Evolutionary conservation across 2,329 filamentous ascomycete species (phyloP).

Genomic region (Fusarium lyarnte): DNA sequence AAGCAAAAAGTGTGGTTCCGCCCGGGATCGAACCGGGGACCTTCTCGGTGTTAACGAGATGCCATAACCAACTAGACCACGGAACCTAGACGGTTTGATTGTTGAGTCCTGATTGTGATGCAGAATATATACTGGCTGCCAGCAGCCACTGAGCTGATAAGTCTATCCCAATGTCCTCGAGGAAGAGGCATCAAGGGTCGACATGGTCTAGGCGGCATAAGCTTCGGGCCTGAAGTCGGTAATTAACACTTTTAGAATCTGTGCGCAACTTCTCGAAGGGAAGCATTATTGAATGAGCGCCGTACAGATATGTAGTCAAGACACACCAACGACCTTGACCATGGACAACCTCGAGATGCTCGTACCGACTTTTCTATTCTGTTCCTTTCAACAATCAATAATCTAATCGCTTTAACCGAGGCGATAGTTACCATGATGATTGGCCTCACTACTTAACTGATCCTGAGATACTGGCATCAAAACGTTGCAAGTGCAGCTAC

Average conservation of each 20-base stretch:
- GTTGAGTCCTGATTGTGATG: rapidly evolving
- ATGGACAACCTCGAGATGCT: neutral
- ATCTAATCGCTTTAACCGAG: too few species aligned
- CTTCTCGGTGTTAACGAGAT: slow-evolving; percentile 20
- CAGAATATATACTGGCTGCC: rapidly evolving
- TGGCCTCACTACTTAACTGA: neutral
- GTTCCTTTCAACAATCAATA: neutral
- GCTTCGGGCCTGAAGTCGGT: neutral
- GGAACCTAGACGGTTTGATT: slow-evolving; percentile 25
- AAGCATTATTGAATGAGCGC: neutral
- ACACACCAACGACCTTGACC: neutral
- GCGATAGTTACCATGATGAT: too few species aligned
- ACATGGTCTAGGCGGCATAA: neutral
- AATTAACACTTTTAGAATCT: neutral
- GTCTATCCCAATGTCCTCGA: neutral
- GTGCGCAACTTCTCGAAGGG: neutral
- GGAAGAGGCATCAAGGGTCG: neutral
- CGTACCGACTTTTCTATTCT: neutral
- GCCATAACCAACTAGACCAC: slow-evolving; percentile 36
- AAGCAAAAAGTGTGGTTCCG: neutral
- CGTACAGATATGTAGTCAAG: neutral
- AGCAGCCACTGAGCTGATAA: too few species aligned
- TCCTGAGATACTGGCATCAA: neutral
- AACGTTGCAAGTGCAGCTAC: neutral
- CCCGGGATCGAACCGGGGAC: slow-evolving; percentile 15